Base-by-base conservation (phyloP, 2,329 filamentous ascomycete species). In the Hymenoscyphus infarciens region DNA sequence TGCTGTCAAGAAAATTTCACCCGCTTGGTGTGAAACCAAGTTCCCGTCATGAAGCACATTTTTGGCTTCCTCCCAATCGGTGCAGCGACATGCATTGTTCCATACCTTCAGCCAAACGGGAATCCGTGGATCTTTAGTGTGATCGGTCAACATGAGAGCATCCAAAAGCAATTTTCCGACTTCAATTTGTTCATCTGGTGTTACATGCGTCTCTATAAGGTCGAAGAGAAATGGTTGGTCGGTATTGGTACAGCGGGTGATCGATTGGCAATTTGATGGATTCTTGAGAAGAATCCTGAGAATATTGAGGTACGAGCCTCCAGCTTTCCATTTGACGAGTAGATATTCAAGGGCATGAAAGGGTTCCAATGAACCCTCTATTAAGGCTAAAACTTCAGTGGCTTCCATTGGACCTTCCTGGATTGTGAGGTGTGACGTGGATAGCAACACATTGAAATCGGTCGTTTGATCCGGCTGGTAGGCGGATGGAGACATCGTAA, bases 101-200 rank as follows among this genome's bases (percentile, higher is more conserved):
- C 66, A 67, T n/a, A 42, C 57, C 27, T 33, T 55, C 31, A 64
- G 45, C 66, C 66, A 67, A 19, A 38, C 27, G 8, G 59, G n/a
- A n/a, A 57, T 59, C 16, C 45, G 56, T 27, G 54, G 53, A 22
- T 58, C 31, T 7, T 13, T n/a, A 16, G 59, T 53, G 15, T 57
- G 31, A 19, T 54, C 59, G 13, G 33, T 27, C 11, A 11, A 54
- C 6, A 64, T 45, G n/a, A 66, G 64, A 27, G 61, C 53, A 39
- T 66, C 63, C 3, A 70, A 63, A 16, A 70, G 61, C 2, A 56
- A n/a, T 42, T 68, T 70, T 29, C 62, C 63, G 16, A 68, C 52
- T 25, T 59, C 31, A 25, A 69, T 54, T 16, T 66, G 64, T 42
- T 70, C 66, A 10, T 67, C 54, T 2, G 42, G 52, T 29, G 67